Conservation (phyloP, 2,329 filamentous ascomycete species). For the Sporothrix variecibatus region DNA sequence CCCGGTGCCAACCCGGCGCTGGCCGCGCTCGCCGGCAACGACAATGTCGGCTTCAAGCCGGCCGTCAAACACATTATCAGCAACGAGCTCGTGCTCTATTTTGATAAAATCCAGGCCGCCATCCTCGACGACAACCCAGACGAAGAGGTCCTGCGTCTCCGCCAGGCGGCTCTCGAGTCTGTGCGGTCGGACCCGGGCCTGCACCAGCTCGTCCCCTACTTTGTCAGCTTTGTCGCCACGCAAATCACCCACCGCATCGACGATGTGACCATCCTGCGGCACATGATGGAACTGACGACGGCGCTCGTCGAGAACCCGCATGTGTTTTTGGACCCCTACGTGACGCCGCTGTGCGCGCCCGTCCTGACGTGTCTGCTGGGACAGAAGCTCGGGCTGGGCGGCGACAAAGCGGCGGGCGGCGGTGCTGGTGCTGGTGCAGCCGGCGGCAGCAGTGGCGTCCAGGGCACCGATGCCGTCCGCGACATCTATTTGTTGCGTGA, state of each 20-base stretch:
- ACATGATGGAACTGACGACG: constrained; percentile 88
- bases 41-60: constrained; percentile 82
- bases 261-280: constrained; percentile 81
- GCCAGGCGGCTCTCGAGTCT: constrained; percentile 81
- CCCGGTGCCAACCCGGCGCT: constrained; percentile 83
- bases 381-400: constrained; percentile 66
- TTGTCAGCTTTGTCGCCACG: constrained; percentile 92
- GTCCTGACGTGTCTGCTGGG: constrained; percentile 90
- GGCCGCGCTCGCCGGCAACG: constrained; percentile 67
- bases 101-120: constrained; percentile 89
- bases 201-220: constrained; percentile 94
- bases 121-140: constrained; percentile 86
- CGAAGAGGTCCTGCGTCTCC: constrained; percentile 69
- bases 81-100: constrained; percentile 94
- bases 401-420: constrained; percentile 29
- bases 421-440: constrained; percentile 53
- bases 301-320: constrained; percentile 82
- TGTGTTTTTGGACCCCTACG: constrained; percentile 69
- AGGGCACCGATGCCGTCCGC: constrained; percentile 52
- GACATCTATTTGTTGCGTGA: constrained; percentile 81
- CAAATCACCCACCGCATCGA: constrained; percentile 94
- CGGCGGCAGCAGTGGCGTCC: constrained; percentile 39
- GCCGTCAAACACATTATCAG: constrained; percentile 94
- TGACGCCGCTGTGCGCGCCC: constrained; percentile 72
- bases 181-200: constrained; percentile 87